Evolutionary conservation across 2,329 filamentous ascomycete genomes (phyloP), one percentile per base, ranked within the genome.

Genomic region (Colletotrichum noveboracense): DNA sequence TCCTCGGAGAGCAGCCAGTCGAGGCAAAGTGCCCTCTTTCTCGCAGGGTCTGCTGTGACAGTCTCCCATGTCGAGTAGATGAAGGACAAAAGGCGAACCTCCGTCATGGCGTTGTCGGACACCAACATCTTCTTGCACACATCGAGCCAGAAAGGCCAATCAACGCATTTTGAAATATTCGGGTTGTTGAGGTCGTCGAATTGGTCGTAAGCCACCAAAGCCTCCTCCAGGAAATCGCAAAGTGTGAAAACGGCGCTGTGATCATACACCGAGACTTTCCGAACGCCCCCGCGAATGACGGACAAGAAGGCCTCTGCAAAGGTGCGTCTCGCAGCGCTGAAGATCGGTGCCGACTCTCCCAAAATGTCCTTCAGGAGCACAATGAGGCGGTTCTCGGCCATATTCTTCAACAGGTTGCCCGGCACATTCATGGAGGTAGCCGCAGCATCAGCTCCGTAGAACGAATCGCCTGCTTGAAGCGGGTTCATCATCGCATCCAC

Each of bases 211-310:
- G 95, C 92, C 18, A 91, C 87, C 66, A 98, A 87, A 2, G 93
- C 90, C 84, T 98, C 96, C 81, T 98, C 95, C 30, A 98, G 87
- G 78, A 98, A 96, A 83, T 98, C 96, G 81, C 96, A 96, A n/a
- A 98, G 88, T 12, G 95, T 94, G 82, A 97, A 97, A 83, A 95
- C 97, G 21, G 95, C 94, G 77, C 92, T 92, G 81, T 95, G 94
- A 82, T 97, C 93, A 82, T 94, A 98, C 70, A 95, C 88, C 0
- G 95, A 96, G 0, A 94, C 96, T 78, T 91, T 92, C 78, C 93
- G 92, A 2, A 95, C 93, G 3, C 94, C 91, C 1, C 93, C 92
- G 82, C 94, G 95, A 81, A 97, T 88, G 32, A 97, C 86, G 30
- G 88, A 87, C 80, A 93, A 92, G 83, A 97, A 96, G 0, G 93